Evolutionary conservation across 2,329 filamentous ascomycete genomes (phyloP).

Genomic region (Aspergillus awamori): DNA sequence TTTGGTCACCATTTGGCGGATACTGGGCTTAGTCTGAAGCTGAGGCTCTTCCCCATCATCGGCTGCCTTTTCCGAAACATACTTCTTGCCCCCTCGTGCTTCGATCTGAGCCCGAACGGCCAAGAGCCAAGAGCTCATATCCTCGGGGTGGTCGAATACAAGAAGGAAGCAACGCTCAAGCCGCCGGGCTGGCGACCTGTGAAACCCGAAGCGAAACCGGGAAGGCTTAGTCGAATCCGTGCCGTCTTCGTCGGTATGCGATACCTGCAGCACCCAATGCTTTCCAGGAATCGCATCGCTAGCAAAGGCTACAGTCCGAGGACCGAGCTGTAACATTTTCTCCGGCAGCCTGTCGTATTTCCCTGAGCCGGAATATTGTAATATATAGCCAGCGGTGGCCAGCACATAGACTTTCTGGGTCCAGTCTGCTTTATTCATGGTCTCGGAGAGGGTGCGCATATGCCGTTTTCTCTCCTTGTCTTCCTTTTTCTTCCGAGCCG

Average conservation of each 20-base stretch:
- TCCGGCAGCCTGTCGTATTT: constrained; percentile 51
- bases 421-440: constrained; percentile 46
- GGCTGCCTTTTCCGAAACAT: constrained; percentile 41
- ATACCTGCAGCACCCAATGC: constrained; percentile 53
- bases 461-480: constrained; percentile 39
- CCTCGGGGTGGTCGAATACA: constrained; percentile 47
- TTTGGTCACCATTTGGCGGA: constrained; percentile 39
- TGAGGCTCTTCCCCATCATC: constrained; percentile 33
- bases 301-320: constrained; percentile 52
- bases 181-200: constrained; percentile 37
- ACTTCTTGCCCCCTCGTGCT: constrained; percentile 48
- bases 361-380: constrained; percentile 51
- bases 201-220: constrained; percentile 45
- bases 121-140: constrained; percentile 51
- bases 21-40: constrained; percentile 32
- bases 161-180: constrained; percentile 47
- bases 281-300: constrained; percentile 54
- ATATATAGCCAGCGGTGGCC: constrained; percentile 47
- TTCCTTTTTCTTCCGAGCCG: constrained; percentile 36
- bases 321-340: constrained; percentile 50
- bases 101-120: constrained; percentile 51
- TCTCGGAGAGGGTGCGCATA: constrained; percentile 39
- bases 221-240: constrained; percentile 38
- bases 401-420: constrained; percentile 51
- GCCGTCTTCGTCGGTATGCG: constrained; percentile 40